Evolutionary conservation across 768 basidiomycete species (phyloP).

Genomic region (Leccinum arenicola): DNA sequence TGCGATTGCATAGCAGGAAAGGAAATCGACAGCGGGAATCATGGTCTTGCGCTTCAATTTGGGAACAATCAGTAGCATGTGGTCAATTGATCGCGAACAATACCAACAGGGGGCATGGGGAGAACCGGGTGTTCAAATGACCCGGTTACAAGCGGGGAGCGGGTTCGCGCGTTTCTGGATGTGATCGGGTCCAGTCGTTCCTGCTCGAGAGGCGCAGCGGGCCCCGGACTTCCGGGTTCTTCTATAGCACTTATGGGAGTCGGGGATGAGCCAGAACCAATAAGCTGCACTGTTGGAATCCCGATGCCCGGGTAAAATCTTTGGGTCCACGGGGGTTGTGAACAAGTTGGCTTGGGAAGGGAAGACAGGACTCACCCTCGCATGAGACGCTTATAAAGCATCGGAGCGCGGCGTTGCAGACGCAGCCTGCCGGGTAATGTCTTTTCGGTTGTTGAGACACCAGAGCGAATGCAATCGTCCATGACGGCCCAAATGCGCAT

Average conservation of each 20-base stretch:
- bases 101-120: conserved; percentile 77
- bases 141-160: conserved; percentile 56
- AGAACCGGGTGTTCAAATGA: conserved; percentile 76
- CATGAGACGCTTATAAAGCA: conserved; percentile 88
- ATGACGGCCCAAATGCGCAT: conserved; percentile 87
- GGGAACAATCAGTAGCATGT: background rate
- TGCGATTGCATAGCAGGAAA: conserved; percentile 92
- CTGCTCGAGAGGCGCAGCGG: background rate
- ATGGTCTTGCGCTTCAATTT: conserved; percentile 66
- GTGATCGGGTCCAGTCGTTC: conserved; percentile 5
- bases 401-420: conserved; percentile 80
- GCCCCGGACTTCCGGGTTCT: conserved; percentile 16
- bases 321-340: conserved; percentile 22
- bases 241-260: conserved; percentile 21
- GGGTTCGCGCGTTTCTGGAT: conserved; percentile 10
- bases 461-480: conserved; percentile 87
- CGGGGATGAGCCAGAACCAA: conserved; percentile 29
- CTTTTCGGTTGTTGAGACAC: conserved; percentile 75
- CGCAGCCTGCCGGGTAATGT: conserved; percentile 85
- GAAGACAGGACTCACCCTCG: conserved; percentile 53
- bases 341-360: background rate
- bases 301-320: conserved; percentile 54
- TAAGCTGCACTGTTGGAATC: conserved; percentile 34
- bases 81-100: conserved; percentile 2
- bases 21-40: conserved; percentile 91